Base-by-base conservation (phyloP, 306 rosid genomes). In the Echinosophora koreensis region DNA sequence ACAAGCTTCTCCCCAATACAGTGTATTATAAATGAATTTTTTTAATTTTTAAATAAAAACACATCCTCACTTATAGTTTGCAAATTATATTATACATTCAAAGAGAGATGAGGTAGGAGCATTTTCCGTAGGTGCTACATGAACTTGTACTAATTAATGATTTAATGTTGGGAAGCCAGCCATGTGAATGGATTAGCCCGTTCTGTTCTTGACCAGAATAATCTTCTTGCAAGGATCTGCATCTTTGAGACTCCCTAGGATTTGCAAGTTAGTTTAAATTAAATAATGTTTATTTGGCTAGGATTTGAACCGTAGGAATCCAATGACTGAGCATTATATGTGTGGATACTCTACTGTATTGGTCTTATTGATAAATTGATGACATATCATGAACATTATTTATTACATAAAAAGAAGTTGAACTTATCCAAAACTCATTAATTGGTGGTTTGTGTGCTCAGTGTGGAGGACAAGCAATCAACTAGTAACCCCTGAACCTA, bases 131-230 rank as follows among this genome's bases (percentile, higher is more conserved):
- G 83, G 80, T 73, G 75, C 73, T 5, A 74, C 57, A 51, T 32
- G 2, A 52, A 64, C 34, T 39, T 38, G 42, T 17, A 49, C 2
- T 16, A 3, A 2, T 44, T 44, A 30, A 1, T 28, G 37, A 22
- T n/a, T n/a, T n/a, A n/a, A 37, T 56, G 41, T 72, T 55, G 70
- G 50, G 68, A 54, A 54, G 14, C 74, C 27, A 83, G 52, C 44
- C 87, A 83, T 74, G 81, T 83, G 87, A 82, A 37, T 54, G 66
- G 71, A 74, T 84, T 69, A 62, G 65, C 55, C 70, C 70, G 75
- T 83, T 74, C 69, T 69, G 75, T 51, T 74, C 66, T 44, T 44
- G 38, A 68, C 62, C 50, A 70, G 44, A 63, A 55, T 64, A 60
- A 68, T 11, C 5, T 34, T 64, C 70, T 34, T 50, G 64, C 57